Evolutionary conservation across 768 basidiomycete species (phyloP), one percentile per base, ranked within the genome.

Genomic region (Mycena filopes): DNA sequence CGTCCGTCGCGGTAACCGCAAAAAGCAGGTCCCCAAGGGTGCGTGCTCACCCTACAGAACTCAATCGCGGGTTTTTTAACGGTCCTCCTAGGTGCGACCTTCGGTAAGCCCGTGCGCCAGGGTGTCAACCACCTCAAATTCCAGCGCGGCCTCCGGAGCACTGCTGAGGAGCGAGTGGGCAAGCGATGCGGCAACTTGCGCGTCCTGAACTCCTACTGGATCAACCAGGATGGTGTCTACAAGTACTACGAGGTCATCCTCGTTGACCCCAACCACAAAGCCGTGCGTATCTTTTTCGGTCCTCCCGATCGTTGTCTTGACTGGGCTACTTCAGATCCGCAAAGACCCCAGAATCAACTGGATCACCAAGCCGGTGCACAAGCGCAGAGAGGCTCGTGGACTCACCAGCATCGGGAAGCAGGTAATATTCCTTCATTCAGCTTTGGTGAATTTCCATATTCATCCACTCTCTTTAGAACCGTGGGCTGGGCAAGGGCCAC

Each of bases 221-320:
- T 99, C 76, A 99, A 99, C 83, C 95, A 97, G 82, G 96, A 98
- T 77, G 95, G 96, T 81, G 94, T 98, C 31, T 98, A 97, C 89
- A 98, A 97, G 80, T 98, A 98, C 85, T 99, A 89, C 83, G 98
- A 99, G 79, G 95, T 99, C 74, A 99, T 99, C 78, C 88, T 98
- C 70, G 96, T 99, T 63, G 98, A 99, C 76, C 95, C 95, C 64
- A 90, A 78, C 77, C 95, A 97, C 85, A 96, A 95, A 77, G 95
- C 93, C 73, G 95, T 96, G 77, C 74, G 94, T 81, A 43, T 36
- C 36, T 25, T 21, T 46, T 47, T 11, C 11, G 41, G 23, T n/a
- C n/a, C n/a, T n/a, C n/a, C n/a, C n/a, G n/a, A 2, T 40, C 59
- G 26, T 21, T 29, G 33, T 16, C 53, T 38, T 47, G 1, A 60